Evolutionary conservation across 2,329 filamentous ascomycete genomes (phyloP), one percentile per base, ranked within the genome.

Genomic region (Lasiodiplodia sp.): DNA sequence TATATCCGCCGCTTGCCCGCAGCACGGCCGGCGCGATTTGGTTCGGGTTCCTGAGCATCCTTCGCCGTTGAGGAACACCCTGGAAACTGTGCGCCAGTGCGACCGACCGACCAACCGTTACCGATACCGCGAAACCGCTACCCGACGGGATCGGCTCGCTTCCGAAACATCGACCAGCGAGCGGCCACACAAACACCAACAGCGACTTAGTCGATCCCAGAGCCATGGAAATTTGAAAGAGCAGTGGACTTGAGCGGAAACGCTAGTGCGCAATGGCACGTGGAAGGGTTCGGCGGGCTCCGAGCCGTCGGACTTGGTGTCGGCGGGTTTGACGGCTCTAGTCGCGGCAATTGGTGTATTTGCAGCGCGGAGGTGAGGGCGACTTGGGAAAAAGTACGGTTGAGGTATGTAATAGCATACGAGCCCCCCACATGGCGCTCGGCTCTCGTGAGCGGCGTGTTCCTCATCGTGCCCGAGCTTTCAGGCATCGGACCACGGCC

Each of bases 391-490:
- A 12, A 12, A 62, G 12, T 10, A 31, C 12, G 38, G 37, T 34
- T 8, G 21, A 37, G 60, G 60, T 63, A 31, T 52, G 44, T 63
- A 63, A 63, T 51, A 52, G 44, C 44, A 37, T 38, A 52, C 57
- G 60, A 37, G 60, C 18, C 40, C 58, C 58, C 60, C 60, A 63
- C 60, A 38, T 63, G 60, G 60, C 60, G 44, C 44, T 18, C 8
- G 25, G 3, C 40, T 62, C 40, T 62, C 57, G 40, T 49, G 57
- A 60, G 56, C 56, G 56, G 14, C 23, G n/a, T 31, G 57, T 31
- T 6, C 57, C 16, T 6, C 18, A 10, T n/a, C 23, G 23, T 10
- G 44, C 60, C 60, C 44, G 60, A 63, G 44, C 60, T n/a, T 25
- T 34, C 57, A 47, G 57, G 40, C 57, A 49, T 62, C 40, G 57